Percentiles rank a stretch among this genome's conserved stretches.
Conservation (phyloP, 2,329 filamentous ascomycete genomes). For the Ceratocystis cubensis region DNA sequence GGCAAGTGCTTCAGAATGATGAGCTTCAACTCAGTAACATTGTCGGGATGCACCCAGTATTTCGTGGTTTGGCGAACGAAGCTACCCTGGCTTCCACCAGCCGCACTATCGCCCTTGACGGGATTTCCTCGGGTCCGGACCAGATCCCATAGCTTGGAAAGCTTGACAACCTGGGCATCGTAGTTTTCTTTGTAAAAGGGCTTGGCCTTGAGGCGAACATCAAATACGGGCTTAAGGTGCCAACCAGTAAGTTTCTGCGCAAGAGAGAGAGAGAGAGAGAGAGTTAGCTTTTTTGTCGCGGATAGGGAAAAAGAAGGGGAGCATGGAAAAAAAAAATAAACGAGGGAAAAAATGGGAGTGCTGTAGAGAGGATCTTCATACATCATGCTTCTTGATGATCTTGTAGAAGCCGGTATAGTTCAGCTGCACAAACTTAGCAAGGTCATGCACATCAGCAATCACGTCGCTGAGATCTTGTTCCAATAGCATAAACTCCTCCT, state of each 20-base stretch:
- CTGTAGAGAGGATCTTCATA: constrained; percentile 32
- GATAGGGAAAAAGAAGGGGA: not conserved
- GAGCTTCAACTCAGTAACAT: constrained; percentile 95
- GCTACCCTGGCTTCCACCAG: constrained; percentile 83
- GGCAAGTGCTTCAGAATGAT: constrained; percentile 96
- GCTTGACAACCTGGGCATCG: constrained; percentile 84
- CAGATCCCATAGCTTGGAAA: constrained; percentile 89
- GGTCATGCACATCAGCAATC: constrained; percentile 94
- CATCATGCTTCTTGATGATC: constrained; percentile 99
- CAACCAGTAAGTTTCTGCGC: constrained; percentile 79
- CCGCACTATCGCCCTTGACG: constrained; percentile 78
- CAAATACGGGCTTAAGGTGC: constrained; percentile 92
- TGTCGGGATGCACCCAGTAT: constrained; percentile 98
- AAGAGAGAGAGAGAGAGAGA: not conserved
- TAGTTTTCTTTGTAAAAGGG: constrained; percentile 99
- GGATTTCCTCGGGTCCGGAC: constrained; percentile 89
- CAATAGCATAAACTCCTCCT: constrained; percentile 86
- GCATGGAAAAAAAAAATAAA: not conserved
- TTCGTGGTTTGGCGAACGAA: constrained; percentile 97
- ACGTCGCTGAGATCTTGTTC: constrained; percentile 95
- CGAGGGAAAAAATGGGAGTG: not conserved
- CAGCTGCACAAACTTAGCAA: constrained; percentile 94
- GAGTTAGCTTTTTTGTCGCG: constrained; percentile 23
- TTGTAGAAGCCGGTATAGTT: constrained; percentile 99
- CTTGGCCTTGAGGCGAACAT: constrained; percentile 83